phyloP scores from a whole-genome alignment of 768 basidiomycete genomes.

The Lyophyllum atratum region DNA sequence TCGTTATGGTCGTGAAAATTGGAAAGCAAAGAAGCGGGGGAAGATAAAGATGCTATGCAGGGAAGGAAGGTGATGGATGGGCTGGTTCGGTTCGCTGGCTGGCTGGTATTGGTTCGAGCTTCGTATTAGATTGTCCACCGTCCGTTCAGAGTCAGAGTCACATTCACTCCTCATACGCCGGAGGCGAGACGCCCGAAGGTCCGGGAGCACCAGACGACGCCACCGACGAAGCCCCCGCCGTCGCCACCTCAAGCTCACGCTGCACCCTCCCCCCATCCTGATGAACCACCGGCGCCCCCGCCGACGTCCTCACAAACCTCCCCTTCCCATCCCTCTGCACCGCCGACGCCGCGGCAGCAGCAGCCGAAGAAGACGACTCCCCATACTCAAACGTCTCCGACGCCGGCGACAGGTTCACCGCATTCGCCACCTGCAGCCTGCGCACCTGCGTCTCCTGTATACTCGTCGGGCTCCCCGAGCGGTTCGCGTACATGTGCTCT shows the following conservation, averaged over 20 bases:
- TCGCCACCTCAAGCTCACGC: slow-evolving; percentile 7
- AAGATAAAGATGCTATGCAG: background rate
- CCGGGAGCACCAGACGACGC: slow-evolving; percentile 1
- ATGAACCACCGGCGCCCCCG: slow-evolving; percentile 39
- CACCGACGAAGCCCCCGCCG: background rate
- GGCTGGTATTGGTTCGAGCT: background rate
- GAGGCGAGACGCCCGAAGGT: slow-evolving; percentile 8
- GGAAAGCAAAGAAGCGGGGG: background rate
- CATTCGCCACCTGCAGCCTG: slow-evolving; percentile 41
- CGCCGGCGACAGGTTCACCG: slow-evolving; percentile 14
- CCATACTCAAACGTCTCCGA: slow-evolving; percentile 7
- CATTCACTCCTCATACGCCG: slow-evolving; percentile 16
- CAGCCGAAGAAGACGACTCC: slow-evolving; percentile 12
- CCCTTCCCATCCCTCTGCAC: slow-evolving; percentile 18
- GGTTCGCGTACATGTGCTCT: slow-evolving; percentile 19
- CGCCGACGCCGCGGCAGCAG: slow-evolving; percentile 12
- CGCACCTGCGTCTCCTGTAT: slow-evolving; percentile 37
- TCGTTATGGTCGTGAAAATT: background rate
- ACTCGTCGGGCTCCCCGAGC: slow-evolving; percentile 44
- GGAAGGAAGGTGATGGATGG: background rate
- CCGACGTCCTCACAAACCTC: slow-evolving; percentile 22
- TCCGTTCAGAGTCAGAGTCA: background rate
- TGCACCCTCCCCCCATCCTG: slow-evolving; percentile 39
- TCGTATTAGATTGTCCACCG: background rate
- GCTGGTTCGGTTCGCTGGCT: background rate